Evolutionary conservation across 768 basidiomycete species (phyloP), one percentile per base, ranked within the genome.

Genomic region (Tricholoma furcatifolium): DNA sequence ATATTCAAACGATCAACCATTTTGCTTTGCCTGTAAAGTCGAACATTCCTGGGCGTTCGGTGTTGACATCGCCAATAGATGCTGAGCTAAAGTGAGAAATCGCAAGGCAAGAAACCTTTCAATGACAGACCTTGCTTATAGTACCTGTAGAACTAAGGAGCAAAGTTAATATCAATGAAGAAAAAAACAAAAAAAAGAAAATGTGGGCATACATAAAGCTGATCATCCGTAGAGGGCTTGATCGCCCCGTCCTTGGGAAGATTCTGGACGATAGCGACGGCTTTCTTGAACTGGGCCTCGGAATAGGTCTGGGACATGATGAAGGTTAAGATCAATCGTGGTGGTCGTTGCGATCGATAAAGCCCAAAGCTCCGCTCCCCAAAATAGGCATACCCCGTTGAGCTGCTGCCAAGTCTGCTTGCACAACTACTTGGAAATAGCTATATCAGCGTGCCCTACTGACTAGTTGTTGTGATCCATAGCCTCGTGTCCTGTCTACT

Each of bases 11-110:
- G 31, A 46, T 55, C 18, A 46, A 93, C 93, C 93, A 96, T 77
- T 98, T 98, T 58, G 84, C 87, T 72, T 90, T 94, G 59, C 87
- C 95, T 18, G 74, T 71, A 64, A 97, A 95, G 67, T 96, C 91
- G 35, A 97, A 66, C 73, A 93, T 53, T 40, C 92, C 91, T 40
- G 90, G 89, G 21, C 80, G 73, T 21, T 68, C 0, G 47, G 73
- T 84, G 66, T 79, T 87, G 60, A 79, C 78, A 68, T 95, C 86
- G 46, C 94, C 93, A 34, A 82, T 64, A 6, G 77, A 92, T 41
- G 82, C 93, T 93, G 35, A 51, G 3, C 10, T 18, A 17, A 14
- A 38, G 18, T 27, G 21, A 18, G 21, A 32, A 50, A 15, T 4
- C 34, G 32, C 17, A 1, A 27, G 14, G 23, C 7, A 51, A 15